Conservation (phyloP, 331 rosid genomes). For the Cucumis variabilis region DNA sequence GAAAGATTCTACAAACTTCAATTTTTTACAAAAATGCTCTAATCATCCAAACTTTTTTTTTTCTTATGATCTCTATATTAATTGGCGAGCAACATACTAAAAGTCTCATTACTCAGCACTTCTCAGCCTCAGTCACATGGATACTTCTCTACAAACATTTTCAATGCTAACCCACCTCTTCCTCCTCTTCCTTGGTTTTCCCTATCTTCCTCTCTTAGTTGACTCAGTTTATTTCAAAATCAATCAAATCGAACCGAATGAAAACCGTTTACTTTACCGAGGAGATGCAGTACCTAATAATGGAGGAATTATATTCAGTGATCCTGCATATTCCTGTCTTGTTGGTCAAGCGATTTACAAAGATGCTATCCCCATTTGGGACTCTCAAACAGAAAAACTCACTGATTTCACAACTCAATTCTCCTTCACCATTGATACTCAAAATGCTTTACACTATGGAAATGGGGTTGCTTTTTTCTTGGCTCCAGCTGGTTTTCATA, state of each 20-base stretch:
- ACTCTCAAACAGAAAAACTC: background rate
- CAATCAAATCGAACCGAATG: background rate
- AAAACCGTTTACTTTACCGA: conserved; percentile 20
- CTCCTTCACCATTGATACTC: background rate
- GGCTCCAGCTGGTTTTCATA: background rate
- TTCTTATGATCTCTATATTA: background rate
- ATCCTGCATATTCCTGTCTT: background rate
- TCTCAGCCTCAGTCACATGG: background rate
- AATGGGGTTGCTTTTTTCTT: background rate
- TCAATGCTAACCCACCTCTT: background rate
- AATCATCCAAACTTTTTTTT: background rate
- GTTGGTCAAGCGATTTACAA: background rate
- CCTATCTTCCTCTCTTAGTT: conserved; percentile 22
- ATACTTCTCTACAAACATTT: background rate
- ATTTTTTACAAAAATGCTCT: background rate
- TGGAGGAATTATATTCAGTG: conserved; percentile 28
- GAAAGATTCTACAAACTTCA: background rate
- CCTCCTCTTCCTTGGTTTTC: background rate
- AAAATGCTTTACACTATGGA: background rate
- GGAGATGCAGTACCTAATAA: conserved; percentile 40
- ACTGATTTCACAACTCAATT: conserved; percentile 4
- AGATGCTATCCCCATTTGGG: conserved; percentile 6
- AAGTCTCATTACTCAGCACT: background rate
- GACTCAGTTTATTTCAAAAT: conserved; percentile 34
- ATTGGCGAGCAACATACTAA: background rate